Base-by-base conservation (phyloP, 176 grass and related monocot genomes). In the Eremochloa ophiuroides region DNA sequence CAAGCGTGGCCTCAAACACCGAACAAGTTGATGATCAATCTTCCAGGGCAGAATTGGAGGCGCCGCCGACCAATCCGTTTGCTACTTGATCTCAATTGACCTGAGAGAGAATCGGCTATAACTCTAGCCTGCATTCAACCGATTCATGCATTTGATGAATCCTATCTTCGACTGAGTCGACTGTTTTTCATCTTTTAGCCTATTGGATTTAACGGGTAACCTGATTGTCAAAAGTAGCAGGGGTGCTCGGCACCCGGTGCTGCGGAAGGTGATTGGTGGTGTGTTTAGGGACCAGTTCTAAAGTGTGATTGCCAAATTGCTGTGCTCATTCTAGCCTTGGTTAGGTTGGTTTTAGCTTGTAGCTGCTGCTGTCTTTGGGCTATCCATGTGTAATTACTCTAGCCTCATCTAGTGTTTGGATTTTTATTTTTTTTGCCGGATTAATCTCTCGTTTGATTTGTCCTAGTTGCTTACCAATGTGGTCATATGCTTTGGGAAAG, bases 111-210 rank as follows among this genome's bases (percentile, higher is more conserved):
- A 39, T 8, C 3, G 25, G 74, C 61, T 83, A 27, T 67, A 42
- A 83, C 53, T 42, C 59, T 66, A 68, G 59, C 59, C 30, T 2
- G 10, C 58, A 85, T 82, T 74, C 13, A 11, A 53, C n/a, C 15
- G 68, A 69, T 90, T 86, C 84, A 86, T 74, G 47, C 74, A 86
- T 77, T 40, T n/a, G 55, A 78, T 78, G 88, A 82, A 90, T 86
- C 83, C 38, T 73, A 58, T 47, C 63, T 18, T 73, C 46, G 3
- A 66, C 75, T 20, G 58, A 41, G 83, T 51, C 6, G 10, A 73
- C 38, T 61, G 48, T 82, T 86, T 74, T 48, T 86, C 59, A 43
- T 64, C 73, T 66, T 82, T 61, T 85, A 79, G 73, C 59, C 30
- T 51, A 34, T 79, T 78, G 67, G 58, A 78, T 89, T 77, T 72